Evolutionary conservation across 179 eudicot genomes (phyloP), one percentile per base, ranked within the genome.

Genomic region (Nepenthes alata): DNA sequence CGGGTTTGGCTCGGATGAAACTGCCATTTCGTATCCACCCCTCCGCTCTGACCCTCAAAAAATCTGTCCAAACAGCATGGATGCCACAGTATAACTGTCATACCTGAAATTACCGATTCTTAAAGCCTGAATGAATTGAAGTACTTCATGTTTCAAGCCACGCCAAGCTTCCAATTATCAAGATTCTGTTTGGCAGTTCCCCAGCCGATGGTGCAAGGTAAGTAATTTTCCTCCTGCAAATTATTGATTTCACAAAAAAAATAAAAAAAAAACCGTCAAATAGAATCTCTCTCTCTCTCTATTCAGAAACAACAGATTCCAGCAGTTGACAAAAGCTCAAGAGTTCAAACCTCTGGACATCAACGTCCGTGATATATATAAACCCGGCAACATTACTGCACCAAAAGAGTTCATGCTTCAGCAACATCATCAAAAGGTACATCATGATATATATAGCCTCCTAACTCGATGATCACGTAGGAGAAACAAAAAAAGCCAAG

Each of bases 341-440:
- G 63, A 35, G 60, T 60, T 37, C 78, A 39, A 51, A 91, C 96
- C 96, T 86, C 63, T 80, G 86, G 57, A 87, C 77, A 64, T 89
- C 94, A 14, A 91, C 80, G 15, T 85, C 98, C 1, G 95, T 86
- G 64, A 91, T 63, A 61, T 75, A 89, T 60, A 91, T 83, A 78
- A 89, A 89, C 55, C 96, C 98, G 25, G 96, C 98, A 59, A 91
- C 85, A 65, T 91, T 91, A 73, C 98, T 91, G 85, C 73, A 70
- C 45, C 45, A 53, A 59, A 41, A 25, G 55, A 67, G 51, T 11
- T n/a, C 5, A 11, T 15, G 65, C 25, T 25, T 57, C 7, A 57
- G 45, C 38, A 16, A 15, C 39, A 47, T 7, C 16, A 38, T 8
- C 48, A 50, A 13, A 47, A 8, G 13, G 53, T 16, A 7, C 15